These are phyloP conservation scores for Apostasia ramifera DNA, from an alignment of 106 monocot species.

Conservation along the genomic window DNA sequence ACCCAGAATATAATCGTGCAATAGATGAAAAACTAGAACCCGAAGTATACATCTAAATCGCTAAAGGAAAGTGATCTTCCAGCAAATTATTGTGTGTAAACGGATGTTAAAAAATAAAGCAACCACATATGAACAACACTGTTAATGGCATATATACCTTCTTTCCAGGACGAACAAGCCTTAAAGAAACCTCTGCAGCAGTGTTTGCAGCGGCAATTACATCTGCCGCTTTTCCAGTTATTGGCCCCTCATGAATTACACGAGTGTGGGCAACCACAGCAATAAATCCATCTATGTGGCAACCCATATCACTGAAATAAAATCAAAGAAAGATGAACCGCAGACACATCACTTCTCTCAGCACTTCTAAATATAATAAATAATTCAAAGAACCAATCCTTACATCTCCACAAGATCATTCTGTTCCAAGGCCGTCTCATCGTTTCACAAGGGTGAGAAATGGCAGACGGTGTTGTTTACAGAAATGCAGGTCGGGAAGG, in stretches of 20 bases:
- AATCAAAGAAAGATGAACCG: neutral
- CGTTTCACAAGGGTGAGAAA: conserved; percentile 68
- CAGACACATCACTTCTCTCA: neutral
- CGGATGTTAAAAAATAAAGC: too few species aligned
- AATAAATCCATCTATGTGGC: conserved; percentile 77
- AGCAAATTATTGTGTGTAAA: too few species aligned
- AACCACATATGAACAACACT: neutral
- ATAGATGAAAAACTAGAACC: too few species aligned
- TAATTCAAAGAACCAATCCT: neutral
- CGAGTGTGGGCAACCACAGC: conserved; percentile 62
- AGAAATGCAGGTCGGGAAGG: conserved; percentile 89
- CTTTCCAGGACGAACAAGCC: conserved; percentile 67
- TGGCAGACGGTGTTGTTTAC: conserved; percentile 91
- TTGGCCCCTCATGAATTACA: conserved; percentile 43
- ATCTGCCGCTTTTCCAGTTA: conserved; percentile 61
- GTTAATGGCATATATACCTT: conserved; percentile 25
- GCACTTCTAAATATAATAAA: neutral
- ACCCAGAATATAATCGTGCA: too few species aligned
- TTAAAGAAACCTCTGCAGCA: conserved; percentile 62
- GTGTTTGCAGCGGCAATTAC: conserved; percentile 68
- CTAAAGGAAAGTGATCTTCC: too few species aligned
- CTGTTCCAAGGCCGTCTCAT: conserved; percentile 65
- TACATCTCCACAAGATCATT: conserved; percentile 87
- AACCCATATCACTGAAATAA: conserved; percentile 59
- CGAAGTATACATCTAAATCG: too few species aligned